Conservation (phyloP, 2,329 filamentous ascomycete species). For the Epichloe glyceriae region DNA sequence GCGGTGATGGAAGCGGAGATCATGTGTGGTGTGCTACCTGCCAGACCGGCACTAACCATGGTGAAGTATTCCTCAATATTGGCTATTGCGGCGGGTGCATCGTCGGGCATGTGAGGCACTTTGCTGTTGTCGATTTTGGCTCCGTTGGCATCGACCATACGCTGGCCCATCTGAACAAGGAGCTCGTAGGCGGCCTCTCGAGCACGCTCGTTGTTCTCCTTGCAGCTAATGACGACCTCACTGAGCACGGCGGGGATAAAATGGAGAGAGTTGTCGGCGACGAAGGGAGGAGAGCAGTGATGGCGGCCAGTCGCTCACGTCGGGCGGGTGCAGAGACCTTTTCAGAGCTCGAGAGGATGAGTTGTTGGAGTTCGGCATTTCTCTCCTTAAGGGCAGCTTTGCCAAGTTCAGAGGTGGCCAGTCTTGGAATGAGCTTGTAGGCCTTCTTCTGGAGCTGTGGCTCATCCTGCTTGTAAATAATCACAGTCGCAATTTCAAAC, state of each 20-base stretch:
- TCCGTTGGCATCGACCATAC: constrained; percentile 53
- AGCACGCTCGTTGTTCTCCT: constrained; percentile 94
- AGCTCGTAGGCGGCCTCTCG: constrained; percentile 82
- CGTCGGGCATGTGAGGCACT: constrained; percentile 72
- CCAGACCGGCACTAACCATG: constrained; percentile 93
- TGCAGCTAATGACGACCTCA: constrained; percentile 91
- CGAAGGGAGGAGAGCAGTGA: constrained; percentile 64
- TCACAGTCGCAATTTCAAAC: constrained; percentile 73
- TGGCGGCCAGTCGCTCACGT: constrained; percentile 72
- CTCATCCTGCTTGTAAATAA: constrained; percentile 71
- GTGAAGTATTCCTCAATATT: constrained; percentile 93
- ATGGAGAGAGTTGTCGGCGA: constrained; percentile 68
- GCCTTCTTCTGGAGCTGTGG: constrained; percentile 97
- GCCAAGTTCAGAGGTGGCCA: constrained; percentile 70
- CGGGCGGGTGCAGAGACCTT: constrained; percentile 79
- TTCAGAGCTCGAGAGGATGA: constrained; percentile 67
- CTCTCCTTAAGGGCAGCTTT: constrained; percentile 63
- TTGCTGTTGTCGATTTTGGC: constrained; percentile 73
- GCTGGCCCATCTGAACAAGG: constrained; percentile 76
- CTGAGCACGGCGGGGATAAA: constrained; percentile 87
- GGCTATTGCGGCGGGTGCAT: constrained; percentile 65
- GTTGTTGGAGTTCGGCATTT: constrained; percentile 64
- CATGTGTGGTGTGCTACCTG: constrained; percentile 90
- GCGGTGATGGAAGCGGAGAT: constrained; percentile 95
- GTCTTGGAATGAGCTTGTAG: constrained; percentile 89